These are phyloP conservation scores for Diophrys appendiculata DNA, from an alignment of 73 alveolate species.

Conservation along the genomic window DNA sequence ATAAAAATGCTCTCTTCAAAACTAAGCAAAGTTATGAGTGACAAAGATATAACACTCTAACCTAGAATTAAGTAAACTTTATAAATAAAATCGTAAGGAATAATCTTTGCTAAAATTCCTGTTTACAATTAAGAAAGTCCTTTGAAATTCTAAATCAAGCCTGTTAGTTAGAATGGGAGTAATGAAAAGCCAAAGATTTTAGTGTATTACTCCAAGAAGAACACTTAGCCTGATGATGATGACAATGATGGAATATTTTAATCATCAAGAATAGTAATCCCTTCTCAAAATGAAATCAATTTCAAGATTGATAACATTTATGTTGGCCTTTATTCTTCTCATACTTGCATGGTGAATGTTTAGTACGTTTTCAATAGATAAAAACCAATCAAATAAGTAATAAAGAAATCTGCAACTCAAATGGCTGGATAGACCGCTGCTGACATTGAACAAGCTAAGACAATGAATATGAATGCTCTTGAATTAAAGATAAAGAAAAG, in stretches of 20 bases:
- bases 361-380: background rate
- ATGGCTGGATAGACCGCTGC: background rate
- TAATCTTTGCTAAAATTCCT: background rate
- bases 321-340: background rate
- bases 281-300: background rate
- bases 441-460: background rate
- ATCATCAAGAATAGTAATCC: background rate
- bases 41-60: background rate
- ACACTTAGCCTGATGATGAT: background rate
- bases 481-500: too few species aligned
- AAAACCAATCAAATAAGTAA: background rate
- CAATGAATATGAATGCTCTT: background rate
- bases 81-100: background rate
- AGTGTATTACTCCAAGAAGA: background rate
- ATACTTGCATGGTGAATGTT: background rate
- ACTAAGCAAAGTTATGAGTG: background rate
- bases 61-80: background rate
- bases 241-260: background rate
- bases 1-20: background rate
- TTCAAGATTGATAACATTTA: background rate
- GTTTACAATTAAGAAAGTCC: background rate
- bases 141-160: background rate
- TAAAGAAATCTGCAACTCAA: background rate
- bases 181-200: background rate
- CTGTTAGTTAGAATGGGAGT: background rate